These are phyloP conservation scores for Aciculosporium take DNA, from an alignment of 2,329 filamentous ascomycete genomes.

Conservation along the genomic window DNA sequence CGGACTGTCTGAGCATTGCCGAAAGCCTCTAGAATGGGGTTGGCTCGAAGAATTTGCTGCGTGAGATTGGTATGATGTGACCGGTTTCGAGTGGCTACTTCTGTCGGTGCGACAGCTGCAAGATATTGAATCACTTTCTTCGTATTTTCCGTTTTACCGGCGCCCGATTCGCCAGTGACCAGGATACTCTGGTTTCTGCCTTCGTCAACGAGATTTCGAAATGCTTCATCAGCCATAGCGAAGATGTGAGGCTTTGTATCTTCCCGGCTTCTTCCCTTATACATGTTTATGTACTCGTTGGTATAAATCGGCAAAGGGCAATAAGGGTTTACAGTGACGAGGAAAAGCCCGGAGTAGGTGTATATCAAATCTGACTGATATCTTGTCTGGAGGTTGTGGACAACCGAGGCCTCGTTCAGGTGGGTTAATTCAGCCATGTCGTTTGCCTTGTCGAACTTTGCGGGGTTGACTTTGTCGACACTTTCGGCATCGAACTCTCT, in stretches of 20 bases:
- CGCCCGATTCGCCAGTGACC: constrained; percentile 94
- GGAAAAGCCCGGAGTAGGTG: constrained; percentile 92
- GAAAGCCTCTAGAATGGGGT: constrained; percentile 94
- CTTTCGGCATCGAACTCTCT: constrained; percentile 72
- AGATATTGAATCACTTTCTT: constrained; percentile 99
- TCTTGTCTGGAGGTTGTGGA: constrained; percentile 89
- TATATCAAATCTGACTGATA: constrained; percentile 96
- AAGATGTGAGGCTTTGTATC: constrained; percentile 97
- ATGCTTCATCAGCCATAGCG: constrained; percentile 93
- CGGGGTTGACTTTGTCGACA: constrained; percentile 97
- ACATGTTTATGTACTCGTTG: constrained; percentile 97
- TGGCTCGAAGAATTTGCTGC: constrained; percentile 88
- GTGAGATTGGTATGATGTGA: constrained; percentile 67
- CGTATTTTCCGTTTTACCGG: constrained; percentile 96
- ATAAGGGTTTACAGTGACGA: constrained; percentile 96
- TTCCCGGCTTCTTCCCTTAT: constrained; percentile 78
- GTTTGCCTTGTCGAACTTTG: constrained; percentile 98
- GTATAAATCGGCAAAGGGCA: constrained; percentile 88
- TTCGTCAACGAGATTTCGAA: constrained; percentile 88
- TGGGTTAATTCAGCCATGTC: constrained; percentile 99
- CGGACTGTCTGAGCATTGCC: constrained; percentile 95
- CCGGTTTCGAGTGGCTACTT: constrained; percentile 52
- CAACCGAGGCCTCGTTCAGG: constrained; percentile 92
- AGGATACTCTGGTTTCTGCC: constrained; percentile 94
- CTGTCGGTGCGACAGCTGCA: constrained; percentile 79